Evolutionary conservation across 2,329 filamentous ascomycete species (phyloP).

Genomic region (Metarhizium sp.): DNA sequence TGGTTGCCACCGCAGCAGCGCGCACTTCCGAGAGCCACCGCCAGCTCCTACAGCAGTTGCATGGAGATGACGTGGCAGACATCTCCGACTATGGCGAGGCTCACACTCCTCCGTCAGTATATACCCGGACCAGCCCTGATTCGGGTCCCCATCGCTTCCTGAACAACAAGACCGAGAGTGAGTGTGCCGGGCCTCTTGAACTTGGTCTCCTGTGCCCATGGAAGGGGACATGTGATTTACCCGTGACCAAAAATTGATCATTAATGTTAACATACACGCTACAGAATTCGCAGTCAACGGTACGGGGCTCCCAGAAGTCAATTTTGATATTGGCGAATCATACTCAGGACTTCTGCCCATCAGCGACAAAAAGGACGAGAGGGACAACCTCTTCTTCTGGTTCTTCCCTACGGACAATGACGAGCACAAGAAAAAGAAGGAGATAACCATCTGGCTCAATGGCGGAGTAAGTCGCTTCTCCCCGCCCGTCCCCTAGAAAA

Average conservation of each 20-base stretch:
- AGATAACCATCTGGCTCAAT: conserved; percentile 55
- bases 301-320: conserved; percentile 50
- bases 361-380: conserved; percentile 35
- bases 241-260: neutral
- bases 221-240: conserved; percentile 13
- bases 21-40: neutral
- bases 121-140: neutral
- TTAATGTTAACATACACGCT: conserved; percentile 15
- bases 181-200: neutral
- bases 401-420: conserved; percentile 51
- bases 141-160: conserved; percentile 5
- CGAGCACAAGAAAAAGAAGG: conserved; percentile 35
- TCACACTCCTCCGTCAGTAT: neutral
- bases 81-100: neutral
- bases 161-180: conserved; percentile 11
- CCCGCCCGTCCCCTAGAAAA: neutral
- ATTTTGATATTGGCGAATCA: conserved; percentile 52
- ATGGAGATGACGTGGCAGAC: neutral
- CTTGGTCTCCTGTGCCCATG: too few species aligned
- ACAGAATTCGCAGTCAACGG: conserved; percentile 52
- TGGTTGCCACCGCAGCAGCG: neutral
- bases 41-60: neutral
- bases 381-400: conserved; percentile 53
- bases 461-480: conserved; percentile 31
- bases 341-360: conserved; percentile 51